Base-by-base conservation (phyloP, 1,139 yeast species). In the Tardiomyces blankii region DNA sequence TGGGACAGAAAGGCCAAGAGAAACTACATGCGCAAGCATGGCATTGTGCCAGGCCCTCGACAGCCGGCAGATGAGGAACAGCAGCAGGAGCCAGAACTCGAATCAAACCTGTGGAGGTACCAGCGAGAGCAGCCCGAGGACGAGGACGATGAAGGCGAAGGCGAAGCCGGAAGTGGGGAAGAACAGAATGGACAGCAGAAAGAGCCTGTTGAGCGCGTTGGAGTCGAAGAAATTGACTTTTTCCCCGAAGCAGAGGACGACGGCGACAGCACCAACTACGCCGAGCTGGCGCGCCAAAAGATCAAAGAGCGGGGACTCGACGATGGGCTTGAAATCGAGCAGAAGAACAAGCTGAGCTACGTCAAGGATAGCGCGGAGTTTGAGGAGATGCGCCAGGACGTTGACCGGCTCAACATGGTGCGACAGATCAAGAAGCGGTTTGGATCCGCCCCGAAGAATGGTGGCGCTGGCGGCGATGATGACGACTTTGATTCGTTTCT, bases 1-100 rank as follows among this genome's bases (percentile, higher is more conserved):
- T 63, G 68, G 67, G 66, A 64, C 47, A 47, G 54, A 13, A 51
- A 52, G 25, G 67, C 67, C 11, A 64, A 59, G 28, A 42, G 43
- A 16, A 46, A 46, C n/a, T 64, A 64, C 42, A 44, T 54, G 42
- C 51, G 53, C 41, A 63, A 63, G 49, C 68, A 64, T 43, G 63
- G 61, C 1, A 44, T 60, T 11, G 39, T 9, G 32, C 41, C 43
- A 12, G 35, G 41, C 3, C 23, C 11, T 13, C 39, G 21, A 14
- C 25, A 23, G 25, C 25, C 4, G 25, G 7, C 4, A 7, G 25
- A 21, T 5, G 25, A 21, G 25, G 25, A 21, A 7, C 7, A 21
- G 7, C 7, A 4, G 4, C 7, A 4, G 25, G 7, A 21, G 25
- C 25, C 25, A 7, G 25, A 21, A 7, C 25, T 21, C 25, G 25